A percentile compares a stretch with the other conserved stretches of the same genome.
Evolutionary conservation across 106 monocot species (phyloP).

Genomic region (Platanthera guangdongensis): DNA sequence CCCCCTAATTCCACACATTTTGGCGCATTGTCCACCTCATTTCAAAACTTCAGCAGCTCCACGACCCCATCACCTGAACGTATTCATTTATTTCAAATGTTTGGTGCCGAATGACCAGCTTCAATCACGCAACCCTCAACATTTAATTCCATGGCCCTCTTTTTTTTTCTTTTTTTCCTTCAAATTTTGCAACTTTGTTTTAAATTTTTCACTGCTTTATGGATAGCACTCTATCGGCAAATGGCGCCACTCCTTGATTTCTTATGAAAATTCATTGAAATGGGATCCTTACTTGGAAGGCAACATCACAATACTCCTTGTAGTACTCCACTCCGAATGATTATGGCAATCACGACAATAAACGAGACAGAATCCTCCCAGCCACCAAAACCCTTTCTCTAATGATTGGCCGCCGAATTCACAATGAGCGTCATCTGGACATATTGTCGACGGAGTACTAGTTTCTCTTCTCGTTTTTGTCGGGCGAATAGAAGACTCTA

Average conservation of each 20-base stretch:
- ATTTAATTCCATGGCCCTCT: too few species aligned
- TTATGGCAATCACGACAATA: slow-evolving; percentile 16
- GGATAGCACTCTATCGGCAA: too few species aligned
- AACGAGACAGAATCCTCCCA: slow-evolving; percentile 13
- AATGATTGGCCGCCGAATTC: slow-evolving; percentile 40
- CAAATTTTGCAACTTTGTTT: too few species aligned
- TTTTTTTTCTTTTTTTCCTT: too few species aligned
- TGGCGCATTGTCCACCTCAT: too few species aligned
- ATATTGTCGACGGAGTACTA: slow-evolving; percentile 35
- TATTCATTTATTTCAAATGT: too few species aligned
- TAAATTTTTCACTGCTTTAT: too few species aligned
- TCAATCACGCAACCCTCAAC: too few species aligned
- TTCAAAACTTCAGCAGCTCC: too few species aligned
- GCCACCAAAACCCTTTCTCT: slow-evolving; percentile 27
- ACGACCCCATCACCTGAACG: too few species aligned
- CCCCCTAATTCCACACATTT: too few species aligned
- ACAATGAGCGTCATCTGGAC: slow-evolving; percentile 47
- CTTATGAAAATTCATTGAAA: slow-evolving; percentile 19
- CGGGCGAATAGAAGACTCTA: background rate
- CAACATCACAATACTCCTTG: slow-evolving; percentile 19
- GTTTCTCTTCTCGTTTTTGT: slow-evolving; percentile 35
- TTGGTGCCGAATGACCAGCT: too few species aligned
- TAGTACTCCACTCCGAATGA: slow-evolving; percentile 13
- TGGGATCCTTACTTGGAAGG: background rate
- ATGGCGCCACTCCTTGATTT: slow-evolving; percentile 25